Base-by-base conservation (phyloP, 495 filamentous ascomycete genomes). In the Talaromyces ruber region DNA sequence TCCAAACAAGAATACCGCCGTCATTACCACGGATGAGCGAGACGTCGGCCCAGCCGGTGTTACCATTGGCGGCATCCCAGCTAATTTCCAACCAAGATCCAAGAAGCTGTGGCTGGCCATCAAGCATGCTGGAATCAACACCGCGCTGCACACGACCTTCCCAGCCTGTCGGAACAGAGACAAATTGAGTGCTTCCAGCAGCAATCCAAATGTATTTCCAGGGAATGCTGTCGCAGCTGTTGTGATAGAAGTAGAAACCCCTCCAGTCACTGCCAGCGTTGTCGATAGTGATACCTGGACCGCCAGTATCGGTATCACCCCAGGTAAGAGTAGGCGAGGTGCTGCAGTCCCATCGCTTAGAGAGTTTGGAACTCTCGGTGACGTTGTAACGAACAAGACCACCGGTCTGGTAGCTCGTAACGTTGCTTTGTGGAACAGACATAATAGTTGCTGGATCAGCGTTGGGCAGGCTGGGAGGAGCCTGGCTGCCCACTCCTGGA, bases 121-220 rank as follows among this genome's bases (percentile, higher is more conserved):
- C 18, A 22, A 57, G 54, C 54, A 57, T 57, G 9, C 8, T n/a
- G 14, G 25, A 4, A 34, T 57, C 25, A 8, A 57, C 54, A 22
- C 54, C 54, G 18, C 54, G 54, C 54, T 57, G 54, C 0, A 57
- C 54, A 57, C 54, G 54, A 26, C 54, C 54, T 16, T 57, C 54
- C 54, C 54, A 57, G 54, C 54, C 54, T 7, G 3, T 2, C 6
- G 54, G 54, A 22, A 57, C 54, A 8, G 54, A 57, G 25, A 57
- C 25, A 14, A 57, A 57, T 18, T 57, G 54, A 9, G 54, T 57
- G 30, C 25, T 57, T n/a, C 32, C 32, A 16, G 18, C n/a, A 32
- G 54, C 54, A 57, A 57, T 57, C 54, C 54, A 57, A 57, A 57
- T 57, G 54, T 57, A 57, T n/a, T 57, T 57, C 54, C 54, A 57